These are phyloP conservation scores for Lipomyces spencermartinsiae DNA, from an alignment of 805 yeast genomes.

Conservation along the genomic window DNA sequence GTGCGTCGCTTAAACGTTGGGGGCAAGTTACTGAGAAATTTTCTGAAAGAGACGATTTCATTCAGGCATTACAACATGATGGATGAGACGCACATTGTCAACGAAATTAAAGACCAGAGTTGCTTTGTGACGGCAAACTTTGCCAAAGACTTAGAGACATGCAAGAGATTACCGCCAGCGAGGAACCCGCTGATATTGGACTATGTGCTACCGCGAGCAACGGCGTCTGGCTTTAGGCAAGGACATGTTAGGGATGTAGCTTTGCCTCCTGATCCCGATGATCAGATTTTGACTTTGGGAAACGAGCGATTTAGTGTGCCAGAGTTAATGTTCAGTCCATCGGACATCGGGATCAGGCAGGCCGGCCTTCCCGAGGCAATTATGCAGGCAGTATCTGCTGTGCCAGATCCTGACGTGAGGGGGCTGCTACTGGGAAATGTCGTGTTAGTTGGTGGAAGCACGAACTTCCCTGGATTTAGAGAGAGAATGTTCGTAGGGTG, in stretches of 20 bases:
- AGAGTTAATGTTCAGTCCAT: constrained; percentile 86
- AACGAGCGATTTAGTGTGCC: constrained; percentile 92
- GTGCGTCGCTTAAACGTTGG: constrained; percentile 82
- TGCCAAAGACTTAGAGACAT: constrained; percentile 51
- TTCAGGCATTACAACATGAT: constrained; percentile 91
- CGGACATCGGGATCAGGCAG: constrained; percentile 74
- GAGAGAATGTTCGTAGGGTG: constrained; percentile 53
- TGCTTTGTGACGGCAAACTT: constrained; percentile 73
- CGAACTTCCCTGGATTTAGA: constrained; percentile 70
- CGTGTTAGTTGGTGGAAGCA: constrained; percentile 81
- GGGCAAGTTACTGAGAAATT: constrained; percentile 83
- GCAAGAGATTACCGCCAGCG: constrained; percentile 23
- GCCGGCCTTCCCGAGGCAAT: constrained; percentile 78
- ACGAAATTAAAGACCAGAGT: constrained; percentile 81
- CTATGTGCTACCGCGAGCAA: constrained; percentile 67
- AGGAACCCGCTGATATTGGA: constrained; percentile 29
- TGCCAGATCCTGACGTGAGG: constrained; percentile 65
- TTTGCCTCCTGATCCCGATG: constrained; percentile 36
- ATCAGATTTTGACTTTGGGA: constrained; percentile 67
- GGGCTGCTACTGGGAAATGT: constrained; percentile 83
- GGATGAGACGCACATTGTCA: constrained; percentile 85
- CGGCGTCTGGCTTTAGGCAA: constrained; percentile 57
- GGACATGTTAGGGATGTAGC: constrained; percentile 65
- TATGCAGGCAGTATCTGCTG: constrained; percentile 67
- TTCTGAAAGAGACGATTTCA: constrained; percentile 80